phyloP scores from a whole-genome alignment of 2,329 filamentous ascomycete genomes.

The Hypoxylon sp. region DNA sequence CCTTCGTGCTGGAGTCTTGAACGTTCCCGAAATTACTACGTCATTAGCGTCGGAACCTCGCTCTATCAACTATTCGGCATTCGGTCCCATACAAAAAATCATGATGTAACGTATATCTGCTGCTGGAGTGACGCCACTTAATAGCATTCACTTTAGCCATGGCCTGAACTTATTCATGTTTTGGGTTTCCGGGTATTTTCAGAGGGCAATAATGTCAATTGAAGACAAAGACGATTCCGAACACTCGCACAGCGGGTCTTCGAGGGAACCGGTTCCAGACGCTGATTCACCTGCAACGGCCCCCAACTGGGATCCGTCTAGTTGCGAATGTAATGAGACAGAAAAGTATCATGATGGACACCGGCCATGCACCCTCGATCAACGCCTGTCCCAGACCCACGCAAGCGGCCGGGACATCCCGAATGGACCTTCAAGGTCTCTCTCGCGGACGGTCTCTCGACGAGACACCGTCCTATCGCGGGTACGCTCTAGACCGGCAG shows the following conservation, averaged over 20 bases:
- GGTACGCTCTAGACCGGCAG: slow-evolving; percentile 58
- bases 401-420: slow-evolving; percentile 35
- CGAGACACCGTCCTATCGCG: slow-evolving; percentile 58
- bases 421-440: slow-evolving; percentile 37
- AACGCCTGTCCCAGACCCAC: slow-evolving; percentile 36
- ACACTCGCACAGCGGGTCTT: slow-evolving; percentile 13
- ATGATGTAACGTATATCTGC: slow-evolving; percentile 28
- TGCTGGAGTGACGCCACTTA: slow-evolving; percentile 12
- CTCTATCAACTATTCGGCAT: slow-evolving; percentile 10
- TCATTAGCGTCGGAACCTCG: slow-evolving; percentile 13
- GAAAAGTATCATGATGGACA: slow-evolving; percentile 50
- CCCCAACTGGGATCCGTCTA: neutral
- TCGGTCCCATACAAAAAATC: slow-evolving; percentile 2
- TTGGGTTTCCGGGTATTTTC: slow-evolving; percentile 4
- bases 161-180: neutral
- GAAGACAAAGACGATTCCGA: slow-evolving; percentile 26
- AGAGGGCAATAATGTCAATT: slow-evolving; percentile 17
- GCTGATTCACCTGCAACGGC: slow-evolving; percentile 23
- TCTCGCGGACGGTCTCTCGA: slow-evolving; percentile 51
- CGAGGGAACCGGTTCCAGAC: slow-evolving; percentile 5
- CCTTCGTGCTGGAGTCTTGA: neutral
- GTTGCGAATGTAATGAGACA: slow-evolving; percentile 32
- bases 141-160: slow-evolving; percentile 2
- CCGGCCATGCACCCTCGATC: slow-evolving; percentile 48
- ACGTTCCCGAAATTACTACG: slow-evolving; percentile 17